Evolutionary conservation across 2,329 filamentous ascomycete genomes (phyloP).

Genomic region (Pleurostoma richardsiae): DNA sequence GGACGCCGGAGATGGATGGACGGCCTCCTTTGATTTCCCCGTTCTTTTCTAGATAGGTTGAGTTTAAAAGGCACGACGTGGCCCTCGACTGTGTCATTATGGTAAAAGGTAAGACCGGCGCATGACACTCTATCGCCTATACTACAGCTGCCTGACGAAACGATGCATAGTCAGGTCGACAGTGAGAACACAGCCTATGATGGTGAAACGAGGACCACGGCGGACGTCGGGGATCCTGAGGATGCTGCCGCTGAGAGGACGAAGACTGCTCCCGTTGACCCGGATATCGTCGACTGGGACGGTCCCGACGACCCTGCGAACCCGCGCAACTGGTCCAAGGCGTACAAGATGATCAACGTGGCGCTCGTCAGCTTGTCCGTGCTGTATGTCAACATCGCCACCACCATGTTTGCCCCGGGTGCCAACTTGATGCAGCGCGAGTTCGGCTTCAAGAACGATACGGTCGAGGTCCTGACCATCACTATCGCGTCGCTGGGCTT

Average conservation of each 20-base stretch:
- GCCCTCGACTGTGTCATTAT: too few species aligned
- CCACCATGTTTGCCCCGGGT: slow-evolving; percentile 4
- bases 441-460: slow-evolving; percentile 1
- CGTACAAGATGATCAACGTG: neutral
- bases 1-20: too few species aligned
- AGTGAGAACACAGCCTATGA: too few species aligned
- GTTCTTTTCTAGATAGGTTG: too few species aligned
- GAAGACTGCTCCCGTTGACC: neutral
- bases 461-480: slow-evolving; percentile 1
- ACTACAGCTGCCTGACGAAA: neutral
- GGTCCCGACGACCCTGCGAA: slow-evolving; percentile 2
- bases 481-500: slow-evolving; percentile 3
- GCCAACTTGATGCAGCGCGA: neutral
- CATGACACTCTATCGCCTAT: neutral
- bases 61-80: too few species aligned
- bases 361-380: slow-evolving; percentile 3
- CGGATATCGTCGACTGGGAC: slow-evolving; percentile 5
- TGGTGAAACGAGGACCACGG: neutral
- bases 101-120: neutral
- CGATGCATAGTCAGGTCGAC: too few species aligned
- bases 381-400: slow-evolving; percentile 3
- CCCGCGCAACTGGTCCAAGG: slow-evolving; percentile 1
- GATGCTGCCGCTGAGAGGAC: neutral
- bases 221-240: slow-evolving; percentile 1
- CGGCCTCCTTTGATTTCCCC: too few species aligned